Evolutionary conservation across 73 alveolate genomes (phyloP), one percentile per base, ranked within the genome.

Genomic region (Urostyla sp.): DNA sequence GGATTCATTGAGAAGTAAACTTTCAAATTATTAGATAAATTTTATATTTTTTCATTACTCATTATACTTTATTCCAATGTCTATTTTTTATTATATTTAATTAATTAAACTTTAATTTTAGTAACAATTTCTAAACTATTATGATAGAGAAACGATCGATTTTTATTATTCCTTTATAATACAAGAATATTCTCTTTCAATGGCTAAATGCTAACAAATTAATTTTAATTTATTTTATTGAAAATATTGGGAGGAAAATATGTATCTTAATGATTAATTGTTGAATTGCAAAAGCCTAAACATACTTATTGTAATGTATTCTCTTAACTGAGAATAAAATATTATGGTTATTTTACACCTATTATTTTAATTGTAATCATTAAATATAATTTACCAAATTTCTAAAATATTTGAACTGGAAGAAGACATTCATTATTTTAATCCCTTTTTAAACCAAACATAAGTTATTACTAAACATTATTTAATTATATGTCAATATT

Each of bases 361-460:
- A 49, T 13, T 3, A 46, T 46, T 7, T n/a, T n/a, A n/a, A 48
- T 20, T 28, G 36, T 16, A 59, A 36, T 32, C 34, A 8, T 3
- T 18, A 32, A 24, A 20, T 37, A 37, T n/a, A 3, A 20, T 20
- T 63, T 69, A 69, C 83, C 53, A 7, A 24, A 45, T 49, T 49
- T 49, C 34, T 20, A 2, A 37, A 69, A 69, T 8, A 48, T 34
- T 30, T 69, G 3, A 10, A 69, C 13, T 21, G 83, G 72, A 20
- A 69, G 30, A 7, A 69, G 3, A 23, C 24, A 50, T 31, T 69
- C 83, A 10, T 26, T 15, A 18, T 21, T 26, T 40, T 49, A 46
- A 27, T 69, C 83, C 49, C 83, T 45, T n/a, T 69, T 69, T n/a
- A 69, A 46, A 8, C 83, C 72, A 48, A 48, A 69, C 27, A 69